A percentile compares a stretch with the other conserved stretches of the same genome.
Evolutionary conservation across 1,284 basidiomycete genomes (phyloP).

Genomic region (Termitomyces sp.): DNA sequence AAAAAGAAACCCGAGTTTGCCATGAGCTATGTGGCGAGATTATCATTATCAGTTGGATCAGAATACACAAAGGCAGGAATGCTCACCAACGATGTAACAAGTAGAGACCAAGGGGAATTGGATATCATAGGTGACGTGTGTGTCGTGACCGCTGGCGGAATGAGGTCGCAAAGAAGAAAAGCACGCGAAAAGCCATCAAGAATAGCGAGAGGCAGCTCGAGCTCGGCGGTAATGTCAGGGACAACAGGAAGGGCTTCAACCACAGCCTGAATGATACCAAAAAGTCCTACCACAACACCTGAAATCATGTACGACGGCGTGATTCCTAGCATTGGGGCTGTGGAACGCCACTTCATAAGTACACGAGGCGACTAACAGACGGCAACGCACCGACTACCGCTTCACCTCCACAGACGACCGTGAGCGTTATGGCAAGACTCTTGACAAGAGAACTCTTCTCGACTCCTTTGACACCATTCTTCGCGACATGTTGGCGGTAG

Average conservation of each 20-base stretch:
- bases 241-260: constrained; percentile 58
- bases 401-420: constrained; percentile 73
- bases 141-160: constrained; percentile 57
- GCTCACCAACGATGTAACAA: constrained; percentile 61
- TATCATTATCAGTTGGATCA: neutral
- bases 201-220: constrained; percentile 60
- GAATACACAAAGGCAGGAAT: neutral
- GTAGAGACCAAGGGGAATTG: constrained; percentile 65
- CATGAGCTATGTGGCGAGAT: constrained; percentile 39
- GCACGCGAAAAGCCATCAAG: constrained; percentile 68
- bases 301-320: constrained; percentile 70
- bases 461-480: constrained; percentile 28
- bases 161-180: constrained; percentile 64
- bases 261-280: constrained; percentile 47
- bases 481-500: constrained; percentile 38
- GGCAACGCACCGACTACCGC: constrained; percentile 50
- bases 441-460: constrained; percentile 56
- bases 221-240: constrained; percentile 44
- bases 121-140: constrained; percentile 47
- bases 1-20: constrained; percentile 75
- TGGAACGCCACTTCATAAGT: constrained; percentile 8
- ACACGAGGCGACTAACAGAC: constrained; percentile 3
- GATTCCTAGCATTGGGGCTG: constrained; percentile 60
- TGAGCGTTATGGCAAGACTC: constrained; percentile 50
- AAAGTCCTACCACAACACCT: constrained; percentile 52